Evolutionary conservation across 1,284 basidiomycete species (phyloP).

Genomic region (Ceratobasidium sp.): DNA sequence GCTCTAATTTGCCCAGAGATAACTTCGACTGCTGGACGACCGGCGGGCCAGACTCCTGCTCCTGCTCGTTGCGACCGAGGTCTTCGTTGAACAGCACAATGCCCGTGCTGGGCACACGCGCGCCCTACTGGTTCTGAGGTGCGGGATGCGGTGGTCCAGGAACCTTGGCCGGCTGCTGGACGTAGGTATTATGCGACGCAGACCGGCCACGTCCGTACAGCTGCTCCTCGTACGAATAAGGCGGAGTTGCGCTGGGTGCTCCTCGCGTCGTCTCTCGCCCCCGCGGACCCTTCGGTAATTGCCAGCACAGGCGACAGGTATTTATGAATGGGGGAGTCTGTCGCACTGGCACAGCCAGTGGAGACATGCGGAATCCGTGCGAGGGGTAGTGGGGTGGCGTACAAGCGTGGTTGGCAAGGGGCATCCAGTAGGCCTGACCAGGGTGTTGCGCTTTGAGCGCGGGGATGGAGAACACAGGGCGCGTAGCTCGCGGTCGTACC

Average conservation of each 20-base stretch:
- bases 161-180: conserved; percentile 26
- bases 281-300: conserved; percentile 4
- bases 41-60: conserved; percentile 30
- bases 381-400: too few relatives aligned
- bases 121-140: conserved; percentile 11
- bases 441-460: too few relatives aligned
- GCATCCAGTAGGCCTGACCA: too few relatives aligned
- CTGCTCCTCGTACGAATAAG: conserved; percentile 30
- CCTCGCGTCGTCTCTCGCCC: conserved; percentile 11
- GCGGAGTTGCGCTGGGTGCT: conserved; percentile 14
- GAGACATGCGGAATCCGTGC: too few relatives aligned
- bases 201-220: conserved; percentile 14
- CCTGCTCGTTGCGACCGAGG: conserved; percentile 39
- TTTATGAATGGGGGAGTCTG: too few relatives aligned
- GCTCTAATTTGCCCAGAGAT: background rate
- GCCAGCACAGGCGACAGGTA: conserved; percentile 18
- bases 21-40: conserved; percentile 6
- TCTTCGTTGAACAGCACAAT: conserved; percentile 42
- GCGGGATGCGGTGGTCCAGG: conserved; percentile 26
- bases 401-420: too few relatives aligned
- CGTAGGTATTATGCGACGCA: conserved; percentile 19
- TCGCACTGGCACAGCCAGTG: too few relatives aligned
- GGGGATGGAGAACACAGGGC: too few relatives aligned
- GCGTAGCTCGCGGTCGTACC: too few relatives aligned
- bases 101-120: conserved; percentile 13